Evolutionary conservation across 495 filamentous ascomycete genomes (phyloP).

Genomic region (Aspergillus campestris): DNA sequence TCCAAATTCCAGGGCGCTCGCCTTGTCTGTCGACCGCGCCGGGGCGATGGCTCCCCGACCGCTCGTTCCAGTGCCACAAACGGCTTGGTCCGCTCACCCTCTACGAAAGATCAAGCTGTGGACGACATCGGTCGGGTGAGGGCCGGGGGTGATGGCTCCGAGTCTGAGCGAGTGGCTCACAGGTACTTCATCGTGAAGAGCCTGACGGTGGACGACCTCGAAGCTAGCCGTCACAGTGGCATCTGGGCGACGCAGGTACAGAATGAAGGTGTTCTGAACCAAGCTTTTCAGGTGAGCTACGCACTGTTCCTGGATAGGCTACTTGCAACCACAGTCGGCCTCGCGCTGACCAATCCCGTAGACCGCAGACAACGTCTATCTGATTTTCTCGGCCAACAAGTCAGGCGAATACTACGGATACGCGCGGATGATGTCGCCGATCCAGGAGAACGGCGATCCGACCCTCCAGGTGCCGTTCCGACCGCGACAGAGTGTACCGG

Average conservation of each 20-base stretch:
- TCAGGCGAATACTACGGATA: slow-evolving; percentile 98
- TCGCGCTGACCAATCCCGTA: slow-evolving; percentile 20
- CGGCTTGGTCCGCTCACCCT: background rate
- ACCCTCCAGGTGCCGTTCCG: slow-evolving; percentile 46
- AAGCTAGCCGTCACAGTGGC: slow-evolving; percentile 76
- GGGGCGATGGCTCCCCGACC: slow-evolving; percentile 36
- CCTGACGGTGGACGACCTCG: slow-evolving; percentile 87
- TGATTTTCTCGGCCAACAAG: slow-evolving; percentile 96
- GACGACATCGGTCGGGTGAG: too few relatives aligned
- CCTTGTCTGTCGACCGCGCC: slow-evolving; percentile 84
- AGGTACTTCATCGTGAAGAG: slow-evolving; percentile 93
- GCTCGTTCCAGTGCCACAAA: slow-evolving; percentile 15
- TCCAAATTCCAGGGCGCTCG: slow-evolving; percentile 81
- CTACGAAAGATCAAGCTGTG: background rate
- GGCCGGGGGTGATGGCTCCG: background rate
- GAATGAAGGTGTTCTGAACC: slow-evolving; percentile 77
- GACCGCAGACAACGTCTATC: slow-evolving; percentile 80
- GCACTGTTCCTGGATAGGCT: too few relatives aligned
- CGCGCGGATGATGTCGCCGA: slow-evolving; percentile 82
- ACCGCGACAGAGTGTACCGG: slow-evolving; percentile 47
- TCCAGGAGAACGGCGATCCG: slow-evolving; percentile 64
- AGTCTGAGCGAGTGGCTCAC: slow-evolving; percentile 38
- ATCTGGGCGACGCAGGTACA: slow-evolving; percentile 95
- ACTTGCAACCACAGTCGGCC: too few relatives aligned
- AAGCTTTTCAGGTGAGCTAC: slow-evolving; percentile 67